A percentile compares a stretch with the other conserved stretches of the same genome.
phyloP scores from a whole-genome alignment of 2,329 filamentous ascomycete species.

The Claviceps maximensis region DNA sequence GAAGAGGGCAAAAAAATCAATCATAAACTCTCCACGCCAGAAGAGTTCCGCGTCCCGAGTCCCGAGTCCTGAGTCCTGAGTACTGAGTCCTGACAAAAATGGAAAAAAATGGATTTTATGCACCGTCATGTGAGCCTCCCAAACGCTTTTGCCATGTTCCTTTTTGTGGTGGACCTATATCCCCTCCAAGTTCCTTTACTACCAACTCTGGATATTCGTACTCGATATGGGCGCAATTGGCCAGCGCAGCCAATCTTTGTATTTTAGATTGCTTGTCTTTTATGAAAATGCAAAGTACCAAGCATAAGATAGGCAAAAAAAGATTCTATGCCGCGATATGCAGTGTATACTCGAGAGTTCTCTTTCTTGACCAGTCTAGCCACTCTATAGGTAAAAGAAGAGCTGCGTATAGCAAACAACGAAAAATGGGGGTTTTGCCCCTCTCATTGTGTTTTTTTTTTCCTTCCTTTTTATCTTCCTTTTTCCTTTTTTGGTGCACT shows the following conservation, averaged over 20 bases:
- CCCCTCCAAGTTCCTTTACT: not conserved
- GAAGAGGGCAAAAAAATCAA: not conserved
- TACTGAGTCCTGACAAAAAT: no score
- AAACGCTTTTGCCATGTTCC: conserved; percentile 1
- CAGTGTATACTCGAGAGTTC: not conserved
- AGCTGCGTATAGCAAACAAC: not conserved
- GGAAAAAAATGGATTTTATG: conserved; percentile 1
- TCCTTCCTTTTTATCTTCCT: not conserved
- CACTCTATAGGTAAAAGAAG: not conserved
- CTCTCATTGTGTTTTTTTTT: not conserved
- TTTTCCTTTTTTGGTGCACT: not conserved
- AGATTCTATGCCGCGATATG: conserved; percentile 5
- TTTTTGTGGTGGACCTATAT: not conserved
- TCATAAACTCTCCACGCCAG: not conserved
- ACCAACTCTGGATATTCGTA: no score
- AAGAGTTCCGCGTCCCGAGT: no score
- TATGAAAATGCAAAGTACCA: not conserved
- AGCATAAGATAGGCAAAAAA: not conserved
- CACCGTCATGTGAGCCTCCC: conserved; percentile 3
- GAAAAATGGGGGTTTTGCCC: not conserved
- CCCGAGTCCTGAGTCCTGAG: no score
- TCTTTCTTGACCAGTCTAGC: not conserved
- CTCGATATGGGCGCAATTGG: not conserved
- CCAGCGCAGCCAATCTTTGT: not conserved
- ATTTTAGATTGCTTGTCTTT: not conserved